Base-by-base conservation (phyloP, 768 basidiomycete genomes). In the Nevesoporus exiguus region DNA sequence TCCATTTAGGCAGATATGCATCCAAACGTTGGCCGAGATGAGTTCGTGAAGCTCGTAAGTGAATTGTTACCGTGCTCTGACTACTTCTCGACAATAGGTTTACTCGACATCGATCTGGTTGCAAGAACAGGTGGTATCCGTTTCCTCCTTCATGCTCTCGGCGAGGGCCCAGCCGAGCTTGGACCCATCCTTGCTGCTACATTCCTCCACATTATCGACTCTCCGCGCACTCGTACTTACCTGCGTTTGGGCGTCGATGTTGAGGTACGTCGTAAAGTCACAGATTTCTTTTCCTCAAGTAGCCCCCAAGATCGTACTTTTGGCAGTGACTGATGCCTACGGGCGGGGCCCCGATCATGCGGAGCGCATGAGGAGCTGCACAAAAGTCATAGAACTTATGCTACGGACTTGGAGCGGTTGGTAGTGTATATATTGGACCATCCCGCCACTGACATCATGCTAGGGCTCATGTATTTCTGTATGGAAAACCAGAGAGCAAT, bases 391-490 rank as follows among this genome's bases (percentile, higher is more conserved):
- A 33, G 83, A 86, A 50, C 76, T 86, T 40, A 88, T 97, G 82
- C 68, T 99, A 48, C 82, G 88, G 48, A 93, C 90, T 13, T 99
- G 95, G 94, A 88, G 92, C 62, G 96, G 95, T 96, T 64, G 51
- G 87, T 74, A 24, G 27, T 17, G 15, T 13, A 14, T 30, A 13
- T 36, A 10, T 36, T 51, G 9, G 15, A 27, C 55, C 30, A n/a
- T 45, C 39, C 44, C 51, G n/a, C 24, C 24, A n/a, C 39, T 57
- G 40, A 63, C 48, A n/a, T 9, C 51, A 19, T 44, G 21, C 44
- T 77, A 80, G 96, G 96, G 11, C 67, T 98, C 24, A 85, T 98
- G 81, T 98, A 96, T 68, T 86, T 96, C 62, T 96, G 93, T 69
- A 84, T 94, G 81, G 82, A 94, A 65, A 84, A 91, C 60, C 88